Conservation (phyloP, 176 grass and related monocot species). For the Puya raimondii region DNA sequence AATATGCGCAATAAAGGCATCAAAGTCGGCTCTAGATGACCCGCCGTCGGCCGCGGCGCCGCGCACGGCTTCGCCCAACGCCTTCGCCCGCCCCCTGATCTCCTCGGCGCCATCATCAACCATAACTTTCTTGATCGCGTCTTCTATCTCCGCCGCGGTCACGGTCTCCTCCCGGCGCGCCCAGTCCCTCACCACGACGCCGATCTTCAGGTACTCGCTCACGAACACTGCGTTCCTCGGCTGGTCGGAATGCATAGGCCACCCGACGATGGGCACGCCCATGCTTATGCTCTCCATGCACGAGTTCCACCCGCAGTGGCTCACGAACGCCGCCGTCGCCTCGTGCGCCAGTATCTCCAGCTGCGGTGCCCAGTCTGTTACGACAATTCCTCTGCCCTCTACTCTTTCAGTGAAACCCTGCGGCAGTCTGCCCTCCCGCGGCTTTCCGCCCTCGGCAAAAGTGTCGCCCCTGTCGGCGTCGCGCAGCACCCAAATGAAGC, state of each 20-base stretch:
- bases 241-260: constrained; percentile 36
- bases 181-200: constrained; percentile 11
- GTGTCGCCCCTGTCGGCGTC: background rate
- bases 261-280: constrained; percentile 15
- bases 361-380: constrained; percentile 5
- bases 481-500: background rate
- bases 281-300: constrained; percentile 5
- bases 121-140: constrained; percentile 8
- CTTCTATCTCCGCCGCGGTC: constrained; percentile 4
- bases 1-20: constrained; percentile 17
- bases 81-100: background rate
- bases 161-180: constrained; percentile 6
- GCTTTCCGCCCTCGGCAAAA: background rate
- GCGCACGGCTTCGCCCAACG: constrained; percentile 12
- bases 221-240: constrained; percentile 21
- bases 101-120: constrained; percentile 6
- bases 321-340: background rate
- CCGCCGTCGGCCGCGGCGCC: constrained; percentile 12
- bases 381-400: background rate
- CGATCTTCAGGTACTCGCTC: constrained; percentile 17
- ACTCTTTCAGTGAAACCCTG: background rate
- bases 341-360: constrained; percentile 1
- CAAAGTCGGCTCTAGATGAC: constrained; percentile 23
- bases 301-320: constrained; percentile 9
- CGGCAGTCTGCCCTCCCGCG: background rate